Conservation (phyloP, 495 filamentous ascomycete genomes). For the Neurospora pannonica region DNA sequence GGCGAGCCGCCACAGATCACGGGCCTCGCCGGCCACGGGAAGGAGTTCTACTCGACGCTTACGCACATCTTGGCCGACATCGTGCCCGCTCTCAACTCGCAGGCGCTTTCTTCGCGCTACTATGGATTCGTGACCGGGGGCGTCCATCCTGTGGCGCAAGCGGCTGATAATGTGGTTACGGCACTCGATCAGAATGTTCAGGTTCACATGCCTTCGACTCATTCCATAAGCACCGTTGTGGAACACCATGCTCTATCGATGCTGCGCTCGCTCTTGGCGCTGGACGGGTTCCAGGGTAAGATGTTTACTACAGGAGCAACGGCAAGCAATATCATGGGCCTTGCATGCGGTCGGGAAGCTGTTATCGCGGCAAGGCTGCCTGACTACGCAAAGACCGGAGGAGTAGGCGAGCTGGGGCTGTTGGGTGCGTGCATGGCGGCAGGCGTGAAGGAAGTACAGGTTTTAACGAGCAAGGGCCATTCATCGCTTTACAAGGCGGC, state of each 20-base stretch:
- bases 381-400: neutral
- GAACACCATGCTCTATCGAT: slow-evolving; percentile 63
- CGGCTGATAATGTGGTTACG: slow-evolving; percentile 76
- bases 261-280: slow-evolving; percentile 54
- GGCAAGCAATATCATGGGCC: slow-evolving; percentile 70
- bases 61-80: slow-evolving; percentile 47
- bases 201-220: slow-evolving; percentile 62
- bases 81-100: slow-evolving; percentile 55
- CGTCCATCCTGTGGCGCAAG: slow-evolving; percentile 64
- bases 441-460: slow-evolving; percentile 56
- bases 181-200: slow-evolving; percentile 76
- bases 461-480: slow-evolving; percentile 74
- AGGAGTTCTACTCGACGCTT: slow-evolving; percentile 12
- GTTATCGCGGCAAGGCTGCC: slow-evolving; percentile 40
- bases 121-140: slow-evolving; percentile 88
- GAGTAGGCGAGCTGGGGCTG: slow-evolving; percentile 62
- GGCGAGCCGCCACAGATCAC: neutral
- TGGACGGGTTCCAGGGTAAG: slow-evolving; percentile 51
- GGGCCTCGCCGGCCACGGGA: neutral
- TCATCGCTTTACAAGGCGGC: slow-evolving; percentile 78
- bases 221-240: slow-evolving; percentile 64
- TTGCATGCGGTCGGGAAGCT: slow-evolving; percentile 67
- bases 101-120: slow-evolving; percentile 55
- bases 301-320: slow-evolving; percentile 90
- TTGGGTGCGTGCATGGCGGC: slow-evolving; percentile 53